Evolutionary conservation across 2,329 filamentous ascomycete species (phyloP).

Genomic region (Dothiorella sarmentorum): DNA sequence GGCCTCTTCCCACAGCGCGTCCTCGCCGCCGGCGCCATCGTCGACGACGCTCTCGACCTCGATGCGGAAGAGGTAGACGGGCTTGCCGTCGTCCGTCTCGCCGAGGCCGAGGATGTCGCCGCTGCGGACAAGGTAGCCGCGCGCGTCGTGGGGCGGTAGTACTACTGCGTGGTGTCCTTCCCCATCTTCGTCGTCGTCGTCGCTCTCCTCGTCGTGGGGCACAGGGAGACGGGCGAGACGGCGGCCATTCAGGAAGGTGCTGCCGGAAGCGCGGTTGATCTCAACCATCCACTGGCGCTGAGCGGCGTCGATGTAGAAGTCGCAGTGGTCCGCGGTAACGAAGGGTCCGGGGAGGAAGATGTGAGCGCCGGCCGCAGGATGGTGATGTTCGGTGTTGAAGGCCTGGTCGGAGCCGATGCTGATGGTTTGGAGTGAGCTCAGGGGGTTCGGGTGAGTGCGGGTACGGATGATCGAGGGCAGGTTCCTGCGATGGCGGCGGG

Average conservation of each 20-base stretch:
- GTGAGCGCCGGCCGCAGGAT: background rate
- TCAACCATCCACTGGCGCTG: background rate
- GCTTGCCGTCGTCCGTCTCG: background rate
- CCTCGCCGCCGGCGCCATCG: background rate
- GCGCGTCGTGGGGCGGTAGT: background rate
- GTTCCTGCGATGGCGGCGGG: background rate
- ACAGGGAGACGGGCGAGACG: background rate
- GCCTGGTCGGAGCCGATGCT: background rate
- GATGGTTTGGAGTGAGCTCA: background rate
- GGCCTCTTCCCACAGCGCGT: conserved; percentile 4
- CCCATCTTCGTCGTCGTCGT: too few relatives aligned
- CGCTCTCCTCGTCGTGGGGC: background rate
- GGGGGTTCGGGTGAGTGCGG: background rate
- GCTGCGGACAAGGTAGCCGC: background rate
- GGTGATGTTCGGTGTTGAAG: background rate
- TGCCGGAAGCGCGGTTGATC: background rate
- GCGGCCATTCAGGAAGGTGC: conserved; percentile 9
- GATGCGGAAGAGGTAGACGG: background rate
- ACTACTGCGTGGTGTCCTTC: too few relatives aligned
- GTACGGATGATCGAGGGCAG: background rate
- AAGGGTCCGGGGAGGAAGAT: background rate
- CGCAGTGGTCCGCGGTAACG: background rate
- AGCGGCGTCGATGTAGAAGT: background rate
- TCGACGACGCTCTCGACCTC: background rate
- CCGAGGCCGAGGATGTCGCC: conserved; percentile 11